Evolutionary conservation across 768 basidiomycete species (phyloP), one percentile per base, ranked within the genome.

Genomic region (Aureoboletus auriporus): DNA sequence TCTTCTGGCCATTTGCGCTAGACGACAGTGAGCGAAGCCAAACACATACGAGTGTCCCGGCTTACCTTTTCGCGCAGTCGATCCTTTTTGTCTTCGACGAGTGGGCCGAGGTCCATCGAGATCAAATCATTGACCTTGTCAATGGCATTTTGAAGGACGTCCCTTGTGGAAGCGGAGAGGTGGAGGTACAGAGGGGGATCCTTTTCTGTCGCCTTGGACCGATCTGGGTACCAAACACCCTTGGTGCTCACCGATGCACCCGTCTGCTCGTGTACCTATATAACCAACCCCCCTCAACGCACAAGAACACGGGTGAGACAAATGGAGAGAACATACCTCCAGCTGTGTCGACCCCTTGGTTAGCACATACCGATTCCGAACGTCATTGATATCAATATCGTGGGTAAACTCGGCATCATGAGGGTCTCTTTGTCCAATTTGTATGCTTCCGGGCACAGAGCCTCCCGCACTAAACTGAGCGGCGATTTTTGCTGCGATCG

Each of bases 1-100:
- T 94, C 93, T 66, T 98, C 95, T 2, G 94, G 93, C 95, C 95
- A 98, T 81, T 95, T 96, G 46, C 91, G 78, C 89, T 93, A 59
- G 33, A 56, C 14, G 36, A 44, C 0, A 12, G 36, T 61, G 49
- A 62, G 59, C 38, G 16, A 49, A 14, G 12, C 10, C 16, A 42
- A 16, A 33, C 14, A 16, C 27, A 16, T 49, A 23, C 11, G 23
- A 13, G 9, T 23, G n/a, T 16, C 27, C 8, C 17, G 26, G 12
- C 20, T 31, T 57, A 89, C 86, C 69, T 82, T 76, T 69, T 87
- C 87, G 55, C 84, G 75, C 34, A 76, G 60, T 46, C 79, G 72
- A 49, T 85, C 82, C 55, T 78, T 82, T 69, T 87, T 86, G 52
- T 89, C 86, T 59, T 88, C 85, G 5, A 90, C 89, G 31, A 92